A percentile compares a stretch with the other conserved stretches of the same genome.
These are phyloP conservation scores for Keithomyces neogunnii DNA, from an alignment of 2,329 filamentous ascomycete genomes.

Conservation along the genomic window DNA sequence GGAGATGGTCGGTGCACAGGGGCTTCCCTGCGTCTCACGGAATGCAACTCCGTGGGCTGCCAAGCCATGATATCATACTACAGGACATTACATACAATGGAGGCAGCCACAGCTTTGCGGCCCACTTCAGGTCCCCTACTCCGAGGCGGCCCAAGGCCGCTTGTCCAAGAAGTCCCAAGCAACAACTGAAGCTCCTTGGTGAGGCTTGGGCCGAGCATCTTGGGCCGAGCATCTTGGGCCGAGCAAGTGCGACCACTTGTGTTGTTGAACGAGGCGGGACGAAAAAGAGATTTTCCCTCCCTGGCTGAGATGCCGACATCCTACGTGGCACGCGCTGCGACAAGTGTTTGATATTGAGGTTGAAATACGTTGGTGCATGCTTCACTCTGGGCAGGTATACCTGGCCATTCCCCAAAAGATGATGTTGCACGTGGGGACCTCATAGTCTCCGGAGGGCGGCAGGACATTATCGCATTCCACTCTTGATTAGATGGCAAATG, in stretches of 20 bases:
- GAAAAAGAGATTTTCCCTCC: no score
- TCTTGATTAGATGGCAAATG: neutral
- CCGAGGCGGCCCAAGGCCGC: conserved; percentile 8
- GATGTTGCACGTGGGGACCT: neutral
- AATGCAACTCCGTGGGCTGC: neutral
- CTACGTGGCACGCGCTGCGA: neutral
- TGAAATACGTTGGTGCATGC: neutral
- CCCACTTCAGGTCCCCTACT: neutral
- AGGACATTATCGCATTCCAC: no score
- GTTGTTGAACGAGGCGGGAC: no score
- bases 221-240: no score
- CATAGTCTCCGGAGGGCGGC: no score
- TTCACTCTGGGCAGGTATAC: neutral
- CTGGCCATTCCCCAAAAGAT: neutral
- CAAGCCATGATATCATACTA: conserved; percentile 24
- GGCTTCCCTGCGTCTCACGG: neutral
- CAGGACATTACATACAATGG: conserved; percentile 8
- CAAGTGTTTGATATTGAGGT: neutral
- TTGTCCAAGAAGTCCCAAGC: no score
- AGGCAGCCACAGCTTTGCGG: neutral
- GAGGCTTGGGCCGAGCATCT: no score
- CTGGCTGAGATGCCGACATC: no score
- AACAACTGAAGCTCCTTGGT: neutral
- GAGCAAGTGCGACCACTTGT: no score
- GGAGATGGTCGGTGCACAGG: neutral